A percentile compares a stretch with the other conserved stretches of the same genome.
Conservation (phyloP, 2,329 filamentous ascomycete species). For the Fusarium anthophilum region DNA sequence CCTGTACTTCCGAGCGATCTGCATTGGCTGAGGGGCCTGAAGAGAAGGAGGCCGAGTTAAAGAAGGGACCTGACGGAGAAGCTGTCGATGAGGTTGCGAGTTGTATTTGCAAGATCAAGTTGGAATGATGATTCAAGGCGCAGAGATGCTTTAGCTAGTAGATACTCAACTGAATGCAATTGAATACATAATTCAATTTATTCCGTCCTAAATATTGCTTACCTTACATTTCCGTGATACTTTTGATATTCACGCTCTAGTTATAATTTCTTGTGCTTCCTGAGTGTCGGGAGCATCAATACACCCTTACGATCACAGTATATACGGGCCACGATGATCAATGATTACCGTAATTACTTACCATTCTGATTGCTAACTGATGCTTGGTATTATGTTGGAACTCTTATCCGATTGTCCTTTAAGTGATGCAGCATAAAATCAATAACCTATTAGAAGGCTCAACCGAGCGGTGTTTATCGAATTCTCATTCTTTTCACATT, state of each 20-base stretch:
- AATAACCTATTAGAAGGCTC: background rate
- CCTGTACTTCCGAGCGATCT: rapidly evolving
- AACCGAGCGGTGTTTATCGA: background rate
- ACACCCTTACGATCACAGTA: too few relatives aligned
- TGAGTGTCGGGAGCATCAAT: too few relatives aligned
- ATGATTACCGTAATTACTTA: too few relatives aligned
- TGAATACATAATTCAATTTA: rapidly evolving
- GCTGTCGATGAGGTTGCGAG: rapidly evolving
- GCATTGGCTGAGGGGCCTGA: background rate
- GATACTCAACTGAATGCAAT: background rate
- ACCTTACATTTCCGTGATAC: too few relatives aligned
- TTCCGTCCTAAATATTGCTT: too few relatives aligned
- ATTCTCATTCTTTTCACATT: background rate
- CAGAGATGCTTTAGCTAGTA: background rate
- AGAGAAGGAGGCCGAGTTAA: background rate
- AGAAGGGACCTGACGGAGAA: rapidly evolving
- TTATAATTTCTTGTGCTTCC: too few relatives aligned
- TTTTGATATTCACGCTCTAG: too few relatives aligned
- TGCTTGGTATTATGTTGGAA: rapidly evolving
- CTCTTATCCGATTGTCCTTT: rapidly evolving
- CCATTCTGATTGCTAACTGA: too few relatives aligned
- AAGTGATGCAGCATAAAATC: background rate
- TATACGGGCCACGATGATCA: too few relatives aligned
- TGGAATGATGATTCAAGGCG: background rate
- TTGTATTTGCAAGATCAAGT: background rate